Base-by-base conservation (phyloP, 2,329 filamentous ascomycete genomes). In the Paracoccidioides lutzii region DNA sequence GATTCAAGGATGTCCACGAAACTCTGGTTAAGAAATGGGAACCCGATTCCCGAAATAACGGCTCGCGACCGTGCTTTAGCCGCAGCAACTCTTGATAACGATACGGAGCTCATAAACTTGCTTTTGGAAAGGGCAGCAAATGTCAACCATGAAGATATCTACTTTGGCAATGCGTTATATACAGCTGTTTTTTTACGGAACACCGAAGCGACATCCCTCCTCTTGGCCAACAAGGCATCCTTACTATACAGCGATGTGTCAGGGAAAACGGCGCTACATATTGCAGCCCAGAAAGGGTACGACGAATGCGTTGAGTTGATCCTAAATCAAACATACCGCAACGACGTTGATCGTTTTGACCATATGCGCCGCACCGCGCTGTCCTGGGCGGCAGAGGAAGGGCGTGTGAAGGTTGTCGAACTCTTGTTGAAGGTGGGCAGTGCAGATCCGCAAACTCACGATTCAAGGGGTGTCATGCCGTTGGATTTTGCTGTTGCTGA, bases 121-220 rank as follows among this genome's bases (percentile, higher is more conserved):
- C 33, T 54, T 30, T 43, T 54, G 35, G n/a, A 42, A 43, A 43
- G 30, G 40, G 48, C 41, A 22, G 48, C 53, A 37, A 43, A 58
- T 28, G 30, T 54, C 5, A 30, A 54, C 35, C 35, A 38, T 30
- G 41, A 54, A 22, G 45, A 54, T 46, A 15, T 37, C 6, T 46
- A 48, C 14, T 54, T 54, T 32, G 52, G 52, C 4, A 54, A 54
- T n/a, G 40, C 52, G 4, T 48, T 54, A 37, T 54, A 46, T 35
- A 46, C 42, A 22, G 41, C 52, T 9, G 43, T 54, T 30, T 45
- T 35, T 15, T n/a, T 46, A 3, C 9, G 22, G 22, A 22, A 46
- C n/a, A 33, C 22, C 5, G 43, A 48, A 30, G 4, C 43, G 12
- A 15, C 22, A 9, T 2, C 14, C 8, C 33, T 49, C 15, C 38